Conservation (phyloP, 371 early-diverging fungal genomes). For the Mucor mucedo region DNA sequence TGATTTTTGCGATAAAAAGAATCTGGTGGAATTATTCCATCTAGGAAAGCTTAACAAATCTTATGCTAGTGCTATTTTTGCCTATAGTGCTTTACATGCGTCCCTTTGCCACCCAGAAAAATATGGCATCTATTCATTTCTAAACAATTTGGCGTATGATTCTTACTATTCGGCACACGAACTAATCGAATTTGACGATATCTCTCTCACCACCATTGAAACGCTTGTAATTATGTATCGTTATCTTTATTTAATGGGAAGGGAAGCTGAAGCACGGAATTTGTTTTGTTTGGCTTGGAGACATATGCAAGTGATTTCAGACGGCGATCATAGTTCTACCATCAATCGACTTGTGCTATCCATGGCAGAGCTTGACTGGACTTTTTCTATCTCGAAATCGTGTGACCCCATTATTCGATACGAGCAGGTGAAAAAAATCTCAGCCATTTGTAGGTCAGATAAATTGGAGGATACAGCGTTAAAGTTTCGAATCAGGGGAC, state of each 20-base stretch:
- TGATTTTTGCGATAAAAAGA: neutral
- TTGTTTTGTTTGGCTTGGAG: constrained; percentile 28
- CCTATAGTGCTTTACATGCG: constrained; percentile 35
- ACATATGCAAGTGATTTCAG: constrained; percentile 22
- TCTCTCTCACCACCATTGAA: constrained; percentile 28
- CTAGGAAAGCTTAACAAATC: constrained; percentile 19
- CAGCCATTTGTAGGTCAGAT: neutral
- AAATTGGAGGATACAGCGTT: constrained; percentile 2
- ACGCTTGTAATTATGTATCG: constrained; percentile 37
- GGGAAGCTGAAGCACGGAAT: constrained; percentile 21
- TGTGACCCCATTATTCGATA: constrained; percentile 22
- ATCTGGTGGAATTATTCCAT: neutral
- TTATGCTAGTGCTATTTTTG: constrained; percentile 33
- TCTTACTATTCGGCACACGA: constrained; percentile 32
- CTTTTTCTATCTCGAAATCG: constrained; percentile 15
- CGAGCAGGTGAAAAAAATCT: neutral
- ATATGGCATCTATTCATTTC: constrained; percentile 30
- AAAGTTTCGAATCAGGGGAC: constrained; percentile 13
- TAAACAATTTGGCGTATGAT: constrained; percentile 27
- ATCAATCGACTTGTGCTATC: constrained; percentile 20
- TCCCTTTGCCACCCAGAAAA: constrained; percentile 35
- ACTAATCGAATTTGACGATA: constrained; percentile 34
- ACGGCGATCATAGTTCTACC: constrained; percentile 6
- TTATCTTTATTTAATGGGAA: constrained; percentile 22
- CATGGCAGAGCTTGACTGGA: constrained; percentile 30